Percentiles rank a stretch among this genome's conserved stretches.
Conservation (phyloP, 768 basidiomycete species). For the Naganishia antarctica region DNA sequence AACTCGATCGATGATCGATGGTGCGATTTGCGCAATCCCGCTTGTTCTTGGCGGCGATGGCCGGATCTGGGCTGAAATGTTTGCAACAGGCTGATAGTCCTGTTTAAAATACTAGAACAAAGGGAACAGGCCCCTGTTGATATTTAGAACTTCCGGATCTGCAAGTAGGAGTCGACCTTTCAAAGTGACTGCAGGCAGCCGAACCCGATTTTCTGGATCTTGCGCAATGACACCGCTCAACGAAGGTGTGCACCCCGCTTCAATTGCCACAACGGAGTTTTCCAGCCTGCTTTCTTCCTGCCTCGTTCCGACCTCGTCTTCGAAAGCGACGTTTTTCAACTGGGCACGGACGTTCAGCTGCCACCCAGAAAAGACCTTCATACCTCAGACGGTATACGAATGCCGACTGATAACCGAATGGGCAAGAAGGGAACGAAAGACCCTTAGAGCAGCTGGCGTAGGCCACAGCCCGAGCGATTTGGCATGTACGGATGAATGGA, state of each 20-base stretch:
- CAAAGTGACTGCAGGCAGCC: too few species aligned
- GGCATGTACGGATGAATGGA: constrained; percentile 77
- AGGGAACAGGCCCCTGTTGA: too few species aligned
- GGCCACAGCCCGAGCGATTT: constrained; percentile 93
- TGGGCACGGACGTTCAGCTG: constrained; percentile 74
- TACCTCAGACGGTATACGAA: constrained; percentile 3
- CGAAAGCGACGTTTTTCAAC: constrained; percentile 59
- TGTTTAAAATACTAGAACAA: too few species aligned
- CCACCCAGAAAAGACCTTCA: constrained; percentile 29
- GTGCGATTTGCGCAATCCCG: not conserved
- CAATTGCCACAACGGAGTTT: constrained; percentile 5
- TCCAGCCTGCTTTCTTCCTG: not conserved
- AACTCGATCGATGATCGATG: not conserved
- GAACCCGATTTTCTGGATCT: too few species aligned
- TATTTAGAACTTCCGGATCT: too few species aligned
- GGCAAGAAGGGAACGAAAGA: constrained; percentile 65
- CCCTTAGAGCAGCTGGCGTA: constrained; percentile 75
- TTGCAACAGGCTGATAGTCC: too few species aligned
- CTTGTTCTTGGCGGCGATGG: not conserved
- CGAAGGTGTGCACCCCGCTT: not conserved
- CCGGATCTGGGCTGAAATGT: constrained; percentile 2
- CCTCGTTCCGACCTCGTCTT: constrained; percentile 8
- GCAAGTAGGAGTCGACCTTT: too few species aligned
- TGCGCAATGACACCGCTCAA: not conserved
- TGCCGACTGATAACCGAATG: constrained; percentile 64